Conservation (phyloP, 106 monocot genomes). For the Dendrobium nobile region DNA sequence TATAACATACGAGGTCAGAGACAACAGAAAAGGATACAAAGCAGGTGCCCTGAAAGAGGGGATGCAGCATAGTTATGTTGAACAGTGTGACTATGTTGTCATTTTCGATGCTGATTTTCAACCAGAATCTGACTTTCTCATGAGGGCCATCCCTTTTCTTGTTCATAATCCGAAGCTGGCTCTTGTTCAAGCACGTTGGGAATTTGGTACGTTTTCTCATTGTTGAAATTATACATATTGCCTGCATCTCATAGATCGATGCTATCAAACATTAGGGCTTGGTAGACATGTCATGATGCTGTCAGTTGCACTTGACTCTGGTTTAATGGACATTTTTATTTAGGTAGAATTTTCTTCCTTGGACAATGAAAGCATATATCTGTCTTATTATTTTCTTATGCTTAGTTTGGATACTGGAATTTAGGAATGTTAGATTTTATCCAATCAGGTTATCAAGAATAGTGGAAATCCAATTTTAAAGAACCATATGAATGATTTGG, state of each 20-base stretch:
- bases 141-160: slow-evolving; percentile 64
- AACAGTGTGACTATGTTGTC: slow-evolving; percentile 75
- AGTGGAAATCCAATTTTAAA: background rate
- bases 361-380: background rate
- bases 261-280: background rate
- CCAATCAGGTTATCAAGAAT: background rate
- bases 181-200: slow-evolving; percentile 90
- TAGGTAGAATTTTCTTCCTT: background rate
- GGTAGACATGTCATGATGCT: no score
- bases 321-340: background rate
- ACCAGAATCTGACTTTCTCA: slow-evolving; percentile 74
- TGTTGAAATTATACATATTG: background rate
- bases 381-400: background rate
- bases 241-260: background rate
- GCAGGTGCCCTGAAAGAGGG: slow-evolving; percentile 85
- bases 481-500: background rate
- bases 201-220: slow-evolving; percentile 47
- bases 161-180: slow-evolving; percentile 43
- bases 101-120: slow-evolving; percentile 94
- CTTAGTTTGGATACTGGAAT: background rate
- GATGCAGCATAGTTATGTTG: slow-evolving; percentile 50
- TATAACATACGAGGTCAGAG: slow-evolving; percentile 68
- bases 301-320: background rate
- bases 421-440: background rate
- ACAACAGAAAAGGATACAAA: slow-evolving; percentile 81